Conservation (phyloP, 1,284 basidiomycete genomes). For the Cronartium ribicola region DNA sequence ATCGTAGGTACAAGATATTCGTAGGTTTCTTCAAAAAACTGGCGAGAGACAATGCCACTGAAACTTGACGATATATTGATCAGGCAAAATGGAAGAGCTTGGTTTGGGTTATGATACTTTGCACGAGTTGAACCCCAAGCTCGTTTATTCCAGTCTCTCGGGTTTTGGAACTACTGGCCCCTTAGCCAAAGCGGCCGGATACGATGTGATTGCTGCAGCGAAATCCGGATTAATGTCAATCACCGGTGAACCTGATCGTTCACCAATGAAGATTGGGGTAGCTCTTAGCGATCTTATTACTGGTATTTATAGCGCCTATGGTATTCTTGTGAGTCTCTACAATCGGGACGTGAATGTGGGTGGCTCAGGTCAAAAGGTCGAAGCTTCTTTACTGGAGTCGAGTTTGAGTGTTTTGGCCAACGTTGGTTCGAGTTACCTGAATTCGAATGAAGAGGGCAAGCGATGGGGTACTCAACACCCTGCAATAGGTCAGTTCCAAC, state of each 20-base stretch:
- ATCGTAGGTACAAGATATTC: constrained; percentile 22
- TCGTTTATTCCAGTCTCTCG: constrained; percentile 87
- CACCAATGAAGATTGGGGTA: constrained; percentile 71
- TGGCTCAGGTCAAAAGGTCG: constrained; percentile 21
- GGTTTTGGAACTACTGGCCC: constrained; percentile 93
- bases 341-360: constrained; percentile 1
- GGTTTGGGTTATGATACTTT: constrained; percentile 83
- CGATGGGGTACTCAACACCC: constrained; percentile 84
- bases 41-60: not conserved
- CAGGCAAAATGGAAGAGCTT: constrained; percentile 72
- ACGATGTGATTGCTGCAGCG: constrained; percentile 84
- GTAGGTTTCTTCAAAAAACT: not conserved
- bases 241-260: constrained; percentile 81
- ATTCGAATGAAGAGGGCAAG: constrained; percentile 76
- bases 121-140: constrained; percentile 67
- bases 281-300: constrained; percentile 87
- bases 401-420: constrained; percentile 87
- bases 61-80: constrained; percentile 16
- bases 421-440: constrained; percentile 87
- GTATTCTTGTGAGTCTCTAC: constrained; percentile 73
- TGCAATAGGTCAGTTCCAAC: constrained; percentile 46
- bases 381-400: constrained; percentile 45
- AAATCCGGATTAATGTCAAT: constrained; percentile 93
- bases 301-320: constrained; percentile 68
- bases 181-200: constrained; percentile 70